These are phyloP conservation scores for Cercospora sp. DNA, from an alignment of 2,329 filamentous ascomycete genomes.

Conservation along the genomic window DNA sequence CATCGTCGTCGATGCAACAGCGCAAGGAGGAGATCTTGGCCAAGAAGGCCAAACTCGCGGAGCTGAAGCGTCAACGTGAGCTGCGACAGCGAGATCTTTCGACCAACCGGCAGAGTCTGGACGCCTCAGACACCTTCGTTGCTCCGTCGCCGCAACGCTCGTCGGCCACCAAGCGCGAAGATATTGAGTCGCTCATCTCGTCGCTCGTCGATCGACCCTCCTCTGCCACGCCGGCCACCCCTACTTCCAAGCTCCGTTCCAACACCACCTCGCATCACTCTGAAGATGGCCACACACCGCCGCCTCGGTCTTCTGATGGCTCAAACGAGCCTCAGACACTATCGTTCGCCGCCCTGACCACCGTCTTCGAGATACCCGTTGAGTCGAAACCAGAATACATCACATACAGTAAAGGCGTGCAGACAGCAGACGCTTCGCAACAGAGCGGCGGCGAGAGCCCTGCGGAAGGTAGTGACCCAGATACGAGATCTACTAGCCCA, in stretches of 20 bases:
- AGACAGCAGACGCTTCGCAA: slow-evolving; percentile 76
- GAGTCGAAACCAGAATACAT: slow-evolving; percentile 70
- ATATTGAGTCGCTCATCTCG: slow-evolving; percentile 82
- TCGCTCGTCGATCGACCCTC: slow-evolving; percentile 70
- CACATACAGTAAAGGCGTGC: slow-evolving; percentile 95
- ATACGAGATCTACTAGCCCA: slow-evolving; percentile 53
- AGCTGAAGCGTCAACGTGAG: slow-evolving; percentile 90
- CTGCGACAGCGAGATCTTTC: slow-evolving; percentile 75
- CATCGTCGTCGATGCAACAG: slow-evolving; percentile 53
- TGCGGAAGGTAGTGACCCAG: slow-evolving; percentile 63
- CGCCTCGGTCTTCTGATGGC: slow-evolving; percentile 31
- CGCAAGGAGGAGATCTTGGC: slow-evolving; percentile 93
- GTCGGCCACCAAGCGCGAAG: slow-evolving; percentile 62
- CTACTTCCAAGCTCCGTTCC: slow-evolving; percentile 32
- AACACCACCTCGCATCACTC: slow-evolving; percentile 30
- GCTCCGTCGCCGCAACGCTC: slow-evolving; percentile 70
- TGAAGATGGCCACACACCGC: slow-evolving; percentile 34
- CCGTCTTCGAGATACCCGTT: slow-evolving; percentile 77
- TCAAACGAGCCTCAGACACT: slow-evolving; percentile 66
- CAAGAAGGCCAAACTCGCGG: slow-evolving; percentile 94
- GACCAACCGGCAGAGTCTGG: slow-evolving; percentile 66
- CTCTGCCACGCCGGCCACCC: slow-evolving; percentile 31
- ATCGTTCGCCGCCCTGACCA: slow-evolving; percentile 70
- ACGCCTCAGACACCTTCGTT: slow-evolving; percentile 68
- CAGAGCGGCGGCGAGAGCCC: slow-evolving; percentile 44